These are phyloP conservation scores for Coffea canephora DNA, from an alignment of 257 asterid genomes.

Conservation along the genomic window DNA sequence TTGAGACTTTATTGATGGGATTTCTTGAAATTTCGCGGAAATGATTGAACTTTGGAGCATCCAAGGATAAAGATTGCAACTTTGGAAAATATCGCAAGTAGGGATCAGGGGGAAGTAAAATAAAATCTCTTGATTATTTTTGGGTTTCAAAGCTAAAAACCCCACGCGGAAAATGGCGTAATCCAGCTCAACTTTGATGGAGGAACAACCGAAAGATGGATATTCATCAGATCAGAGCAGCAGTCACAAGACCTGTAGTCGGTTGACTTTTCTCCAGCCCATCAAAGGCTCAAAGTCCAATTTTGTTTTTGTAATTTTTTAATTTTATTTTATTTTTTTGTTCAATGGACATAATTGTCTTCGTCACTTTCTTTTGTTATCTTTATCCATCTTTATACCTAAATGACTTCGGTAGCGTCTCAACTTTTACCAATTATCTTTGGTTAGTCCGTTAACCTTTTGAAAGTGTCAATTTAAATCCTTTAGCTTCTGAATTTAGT, in stretches of 20 bases:
- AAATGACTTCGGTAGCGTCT: no score
- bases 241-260: not conserved
- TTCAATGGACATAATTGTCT: not conserved
- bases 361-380: no score
- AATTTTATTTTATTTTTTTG: no score
- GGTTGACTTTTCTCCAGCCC: conserved; percentile 17
- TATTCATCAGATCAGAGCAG: conserved; percentile 11
- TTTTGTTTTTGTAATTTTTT: not conserved
- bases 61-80: conserved; percentile 9
- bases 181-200: not conserved
- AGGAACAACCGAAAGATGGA: not conserved
- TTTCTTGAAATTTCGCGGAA: not conserved
- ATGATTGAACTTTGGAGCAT: not conserved
- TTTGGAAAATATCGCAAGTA: not conserved
- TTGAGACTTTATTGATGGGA: conserved; percentile 2
- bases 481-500: no score
- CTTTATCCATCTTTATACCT: no score
- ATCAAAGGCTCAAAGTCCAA: not conserved
- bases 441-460: no score
- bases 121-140: not conserved
- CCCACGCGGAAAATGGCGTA: not conserved
- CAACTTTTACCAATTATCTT: no score
- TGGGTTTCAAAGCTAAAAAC: not conserved
- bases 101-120: not conserved
- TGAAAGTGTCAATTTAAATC: no score